These are phyloP conservation scores for Spirogloea muscicola DNA, from an alignment of 139 green algal genomes.

Conservation along the genomic window DNA sequence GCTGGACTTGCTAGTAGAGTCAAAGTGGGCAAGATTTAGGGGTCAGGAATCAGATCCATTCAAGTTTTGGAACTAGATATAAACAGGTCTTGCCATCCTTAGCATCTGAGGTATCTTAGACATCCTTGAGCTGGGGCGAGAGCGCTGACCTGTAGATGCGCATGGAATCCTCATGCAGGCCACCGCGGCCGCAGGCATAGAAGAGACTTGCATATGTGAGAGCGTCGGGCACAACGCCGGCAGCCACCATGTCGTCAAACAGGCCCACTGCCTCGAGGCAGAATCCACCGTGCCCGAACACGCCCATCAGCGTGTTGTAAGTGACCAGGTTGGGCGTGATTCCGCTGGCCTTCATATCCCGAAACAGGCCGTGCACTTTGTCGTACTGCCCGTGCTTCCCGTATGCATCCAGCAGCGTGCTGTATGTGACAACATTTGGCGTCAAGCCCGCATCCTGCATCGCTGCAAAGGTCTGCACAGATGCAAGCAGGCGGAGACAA, in stretches of 20 bases:
- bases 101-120: too few species aligned
- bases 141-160: slow-evolving; percentile 29
- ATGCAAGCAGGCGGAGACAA: neutral
- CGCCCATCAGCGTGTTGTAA: slow-evolving; percentile 30
- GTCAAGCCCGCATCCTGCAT: slow-evolving; percentile 17
- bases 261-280: slow-evolving; percentile 33
- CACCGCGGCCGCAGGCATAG: slow-evolving; percentile 18
- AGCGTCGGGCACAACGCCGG: slow-evolving; percentile 14
- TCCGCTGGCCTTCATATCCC: slow-evolving; percentile 28
- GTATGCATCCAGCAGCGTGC: slow-evolving; percentile 17
- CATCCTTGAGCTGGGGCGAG: neutral
- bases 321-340: slow-evolving; percentile 24
- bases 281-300: slow-evolving; percentile 35
- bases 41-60: too few species aligned
- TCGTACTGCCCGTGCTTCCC: slow-evolving; percentile 24
- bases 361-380: slow-evolving; percentile 13
- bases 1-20: too few species aligned
- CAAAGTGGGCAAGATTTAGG: neutral
- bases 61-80: too few species aligned
- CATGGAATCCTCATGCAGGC: slow-evolving; percentile 4
- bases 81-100: too few species aligned
- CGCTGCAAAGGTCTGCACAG: slow-evolving; percentile 20
- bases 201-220: slow-evolving; percentile 7
- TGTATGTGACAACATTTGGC: slow-evolving; percentile 36
- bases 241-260: slow-evolving; percentile 34